These are phyloP conservation scores for Moesziomyces globuligerus DNA, from an alignment of 1,284 basidiomycete genomes.

Conservation along the genomic window DNA sequence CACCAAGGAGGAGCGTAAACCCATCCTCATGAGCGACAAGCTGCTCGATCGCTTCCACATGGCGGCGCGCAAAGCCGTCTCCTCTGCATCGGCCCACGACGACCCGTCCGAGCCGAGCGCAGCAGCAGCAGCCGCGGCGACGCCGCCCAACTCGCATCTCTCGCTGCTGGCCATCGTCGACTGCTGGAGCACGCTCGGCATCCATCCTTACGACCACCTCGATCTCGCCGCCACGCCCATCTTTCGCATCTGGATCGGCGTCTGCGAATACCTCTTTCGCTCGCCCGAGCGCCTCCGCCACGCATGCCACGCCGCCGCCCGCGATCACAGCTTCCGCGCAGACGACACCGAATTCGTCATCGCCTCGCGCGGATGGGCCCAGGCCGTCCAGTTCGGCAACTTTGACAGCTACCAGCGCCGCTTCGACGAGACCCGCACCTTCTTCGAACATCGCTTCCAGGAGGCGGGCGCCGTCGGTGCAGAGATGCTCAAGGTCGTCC, in stretches of 20 bases:
- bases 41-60: constrained; percentile 89
- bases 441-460: constrained; percentile 88
- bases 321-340: constrained; percentile 82
- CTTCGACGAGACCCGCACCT: constrained; percentile 80
- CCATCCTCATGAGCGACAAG: constrained; percentile 86
- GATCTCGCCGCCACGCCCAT: constrained; percentile 94
- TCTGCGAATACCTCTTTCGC: constrained; percentile 93
- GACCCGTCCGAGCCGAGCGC: no score
- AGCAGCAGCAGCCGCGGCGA: constrained; percentile 3
- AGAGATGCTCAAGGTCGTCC: constrained; percentile 89
- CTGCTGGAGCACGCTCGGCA: constrained; percentile 88
- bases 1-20: constrained; percentile 68
- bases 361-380: constrained; percentile 88
- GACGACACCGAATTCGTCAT: constrained; percentile 94
- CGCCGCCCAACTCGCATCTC: constrained; percentile 84
- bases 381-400: constrained; percentile 82
- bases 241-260: constrained; percentile 96
- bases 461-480: constrained; percentile 84
- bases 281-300: constrained; percentile 67
- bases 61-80: constrained; percentile 70
- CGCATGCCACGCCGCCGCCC: constrained; percentile 73
- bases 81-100: constrained; percentile 23
- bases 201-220: constrained; percentile 91
- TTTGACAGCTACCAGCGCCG: constrained; percentile 87
- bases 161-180: constrained; percentile 98